Evolutionary conservation across 192 early-diverging fungal species (phyloP), one percentile per base, ranked within the genome.

Genomic region (Backusella luteola): DNA sequence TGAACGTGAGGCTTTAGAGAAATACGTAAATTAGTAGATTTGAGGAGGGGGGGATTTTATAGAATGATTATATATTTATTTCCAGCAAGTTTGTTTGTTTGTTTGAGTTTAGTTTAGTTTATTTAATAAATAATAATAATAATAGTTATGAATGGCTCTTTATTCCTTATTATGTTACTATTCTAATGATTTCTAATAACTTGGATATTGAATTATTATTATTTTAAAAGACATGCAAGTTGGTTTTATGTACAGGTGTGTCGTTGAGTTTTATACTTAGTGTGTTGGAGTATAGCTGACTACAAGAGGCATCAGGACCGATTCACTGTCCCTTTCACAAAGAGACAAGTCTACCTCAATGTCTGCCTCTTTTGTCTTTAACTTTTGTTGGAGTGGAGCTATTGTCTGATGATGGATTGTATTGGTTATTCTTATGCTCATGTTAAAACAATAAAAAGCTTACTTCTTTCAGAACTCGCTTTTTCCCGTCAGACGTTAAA

Each of bases 1-100:
- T 35, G 46, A 56, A 41, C 32, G 52, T 38, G 59, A 67, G 4
- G 74, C 26, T 32, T 52, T 79, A 17, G 73, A 73, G 21, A 59
- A 59, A 59, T 59, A 59, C 53, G 53, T 59, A 59, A 9, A 21
- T 8, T 53, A 59, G 11, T 59, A 8, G 2, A 12, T 23, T 12
- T 26, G 32, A 32, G 2, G 1, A 1, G 1, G 17, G 0, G 2
- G 2, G 2, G 17, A 53, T 59, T 6, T 49, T 49, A 7, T 39
- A 39, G 17, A 52, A 52, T 52, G 46, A 19, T 52, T 52, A 1
- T 21, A 23, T 21, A 23, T 59, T 59, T 59, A 59, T 59, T 11
- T 59, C 2, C 53, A 59, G 11, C 53, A 59, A 12, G 49, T 4
- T 52, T 52, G 32, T 32, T 32, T 29, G 14, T 49, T 56, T 44